Percentiles rank a stretch among this genome's conserved stretches.
Conservation (phyloP, 2,329 filamentous ascomycete genomes). For the Ustilaginoidea virens region DNA sequence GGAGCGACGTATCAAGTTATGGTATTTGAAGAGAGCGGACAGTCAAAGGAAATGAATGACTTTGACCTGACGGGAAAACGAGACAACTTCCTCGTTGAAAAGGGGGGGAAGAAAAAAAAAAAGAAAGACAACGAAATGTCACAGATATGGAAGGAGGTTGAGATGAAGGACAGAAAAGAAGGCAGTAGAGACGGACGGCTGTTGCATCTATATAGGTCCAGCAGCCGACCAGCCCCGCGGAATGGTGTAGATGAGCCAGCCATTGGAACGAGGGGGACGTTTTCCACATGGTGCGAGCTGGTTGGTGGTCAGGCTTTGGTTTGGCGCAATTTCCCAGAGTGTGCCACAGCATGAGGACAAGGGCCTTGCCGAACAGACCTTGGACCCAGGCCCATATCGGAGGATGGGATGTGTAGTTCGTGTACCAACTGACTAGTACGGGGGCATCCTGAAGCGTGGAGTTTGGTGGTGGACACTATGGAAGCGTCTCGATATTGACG, state of each 20-base stretch:
- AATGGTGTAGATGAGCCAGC: too few relatives aligned
- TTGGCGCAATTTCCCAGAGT: constrained; percentile 1
- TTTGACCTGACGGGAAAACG: constrained; percentile 21
- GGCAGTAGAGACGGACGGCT: neutral
- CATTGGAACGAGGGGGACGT: too few relatives aligned
- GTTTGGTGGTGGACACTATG: constrained; percentile 1
- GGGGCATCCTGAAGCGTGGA: constrained; percentile 1
- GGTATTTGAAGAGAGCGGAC: constrained; percentile 14
- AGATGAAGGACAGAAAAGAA: neutral
- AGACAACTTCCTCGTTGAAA: too few relatives aligned
- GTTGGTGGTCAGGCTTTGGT: too few relatives aligned
- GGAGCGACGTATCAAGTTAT: constrained; percentile 6
- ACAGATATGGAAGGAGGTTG: constrained; percentile 10
- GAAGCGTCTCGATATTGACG: neutral
- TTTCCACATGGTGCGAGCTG: too few relatives aligned
- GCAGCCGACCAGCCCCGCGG: neutral
- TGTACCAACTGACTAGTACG: too few relatives aligned
- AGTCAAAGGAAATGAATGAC: constrained; percentile 42
- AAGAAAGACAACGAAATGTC: too few relatives aligned
- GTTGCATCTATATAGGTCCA: constrained; percentile 4
- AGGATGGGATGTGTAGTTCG: neutral
- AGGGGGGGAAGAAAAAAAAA: too few relatives aligned
- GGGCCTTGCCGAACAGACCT: neutral
- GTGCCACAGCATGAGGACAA: neutral
- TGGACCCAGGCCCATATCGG: constrained; percentile 1